Base-by-base conservation (phyloP, 2,329 filamentous ascomycete genomes). In the Zymoseptoria tritici region DNA sequence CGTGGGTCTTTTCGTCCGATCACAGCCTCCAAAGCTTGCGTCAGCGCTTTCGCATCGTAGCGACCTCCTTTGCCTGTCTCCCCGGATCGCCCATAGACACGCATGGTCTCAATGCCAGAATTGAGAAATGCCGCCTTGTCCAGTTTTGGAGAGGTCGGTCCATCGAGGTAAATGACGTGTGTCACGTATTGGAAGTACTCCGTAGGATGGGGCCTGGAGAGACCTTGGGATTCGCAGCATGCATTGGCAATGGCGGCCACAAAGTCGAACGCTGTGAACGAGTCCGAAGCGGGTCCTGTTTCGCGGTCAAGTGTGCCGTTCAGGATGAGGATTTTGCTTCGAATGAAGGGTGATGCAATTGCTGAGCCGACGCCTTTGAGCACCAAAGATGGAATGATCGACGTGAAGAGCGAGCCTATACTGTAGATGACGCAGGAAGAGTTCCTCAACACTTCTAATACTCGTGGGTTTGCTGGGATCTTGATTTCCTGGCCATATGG, bases 401-500 rank as follows among this genome's bases (percentile, higher is more conserved):
- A 93, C 0, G 93, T 97, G 74, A 95, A 97, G 0, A 97, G 79
- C 1, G 88, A 92, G n/a, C 94, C 94, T 60, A 97, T 95, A 73
- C 89, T 92, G 76, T 96, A 97, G 52, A 97, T 84, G 8, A 97
- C 80, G 1, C 85, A 86, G 58, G 85, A 81, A 0, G 89, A 82
- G 1, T 77, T 76, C 16, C 78, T 77, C 1, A 97, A 73, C 0
- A 90, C 85, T 7, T 85, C 81, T 0, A 96, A 68, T 0, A 93
- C 90, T 55, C 90, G 86, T 0, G 91, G 86, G 69, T 96, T 97
- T 2, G 91, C 89, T 0, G 86, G 83, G 0, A 92, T 89, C 19
- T 87, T 85, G 66, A 97, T 97, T 74, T 97, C 92, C 72, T 97
- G 91, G n/a, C 93, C 93, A 73, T 97, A 97, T 0, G 93, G 93